Base-by-base conservation (phyloP, 176 grass and related monocot species). In the Cenchrus purpureus region DNA sequence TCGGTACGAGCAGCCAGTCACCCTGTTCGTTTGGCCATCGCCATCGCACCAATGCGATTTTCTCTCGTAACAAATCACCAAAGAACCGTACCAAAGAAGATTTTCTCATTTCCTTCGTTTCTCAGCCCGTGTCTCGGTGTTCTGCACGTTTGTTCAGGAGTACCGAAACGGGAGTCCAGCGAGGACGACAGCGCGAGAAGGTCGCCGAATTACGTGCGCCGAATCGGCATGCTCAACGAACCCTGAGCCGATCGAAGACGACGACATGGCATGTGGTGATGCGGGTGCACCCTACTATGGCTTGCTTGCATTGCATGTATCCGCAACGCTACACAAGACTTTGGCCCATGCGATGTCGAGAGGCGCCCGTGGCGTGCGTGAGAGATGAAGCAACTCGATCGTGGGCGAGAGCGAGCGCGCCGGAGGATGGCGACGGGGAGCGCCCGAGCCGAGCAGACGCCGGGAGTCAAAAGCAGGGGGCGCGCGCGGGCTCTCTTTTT, bases 391-490 rank as follows among this genome's bases (percentile, higher is more conserved):
- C 2, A 6, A 46, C 45, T 7, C 4, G 3, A 29, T 37, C 31
- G 34, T 2, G 25, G 44, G 44, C 3, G 19, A 14, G 15, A 9
- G 10, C 31, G 31, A 32, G 1, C 10, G 31, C 2, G 66, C 7
- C 67, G 8, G n/a, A 54, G 12, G 67, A 79, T 66, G 78, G 78
- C 19, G 54, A 71, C 55, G 50, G 10, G 68, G 45, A 12, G 17
- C 28, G 2, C 29, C 1, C 8, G 77, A 10, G 64, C 65, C 65
- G 65, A 32, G 31, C 31, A 32, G 31, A 32, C 31, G 31, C 31
- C 31, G 19, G n/a, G 1, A 22, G 82, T 68, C 71, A 76, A 85
- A 89, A 89, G 46, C 32, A n/a, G 71, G 58, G 71, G 40, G 19
- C 49, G 50, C 15, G 63, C 16, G 4, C 54, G 63, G 16, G 4